These are phyloP conservation scores for Isatis tinctoria DNA, from an alignment of 345 rosid genomes.

Conservation along the genomic window DNA sequence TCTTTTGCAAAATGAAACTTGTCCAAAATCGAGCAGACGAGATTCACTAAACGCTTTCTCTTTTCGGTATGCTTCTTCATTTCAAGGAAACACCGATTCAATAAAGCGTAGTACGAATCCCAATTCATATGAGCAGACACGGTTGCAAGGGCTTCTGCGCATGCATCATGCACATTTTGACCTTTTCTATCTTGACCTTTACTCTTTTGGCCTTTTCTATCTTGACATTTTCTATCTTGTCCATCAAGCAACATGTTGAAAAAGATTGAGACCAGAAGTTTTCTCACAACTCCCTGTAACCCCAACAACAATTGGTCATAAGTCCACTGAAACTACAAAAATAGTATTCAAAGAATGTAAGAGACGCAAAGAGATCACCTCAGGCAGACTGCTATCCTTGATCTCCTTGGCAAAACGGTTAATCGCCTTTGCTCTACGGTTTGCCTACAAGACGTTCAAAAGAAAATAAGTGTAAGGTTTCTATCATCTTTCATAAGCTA, in stretches of 20 bases:
- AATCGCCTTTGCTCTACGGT: slow-evolving; percentile 66
- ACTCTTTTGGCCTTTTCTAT: slow-evolving; percentile 5
- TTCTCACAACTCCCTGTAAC: slow-evolving; percentile 57
- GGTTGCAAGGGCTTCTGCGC: slow-evolving; percentile 66
- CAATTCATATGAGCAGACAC: slow-evolving; percentile 61
- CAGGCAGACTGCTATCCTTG: slow-evolving; percentile 39
- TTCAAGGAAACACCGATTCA: slow-evolving; percentile 61
- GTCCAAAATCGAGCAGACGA: slow-evolving; percentile 60
- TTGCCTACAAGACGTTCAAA: slow-evolving; percentile 45
- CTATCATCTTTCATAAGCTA: background rate
- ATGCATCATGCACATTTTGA: slow-evolving; percentile 48
- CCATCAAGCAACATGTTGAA: slow-evolving; percentile 67
- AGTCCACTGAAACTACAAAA: background rate
- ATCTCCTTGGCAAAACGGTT: slow-evolving; percentile 47
- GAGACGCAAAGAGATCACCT: slow-evolving; percentile 37
- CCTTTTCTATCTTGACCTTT: background rate
- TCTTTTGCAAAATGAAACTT: slow-evolving; percentile 53
- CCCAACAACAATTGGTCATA: background rate
- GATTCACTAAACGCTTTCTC: slow-evolving; percentile 47
- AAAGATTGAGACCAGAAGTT: slow-evolving; percentile 66
- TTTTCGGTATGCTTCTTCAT: slow-evolving; percentile 47
- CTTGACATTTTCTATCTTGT: slow-evolving; percentile 37
- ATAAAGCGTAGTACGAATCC: slow-evolving; percentile 55
- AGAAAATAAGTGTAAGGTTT: background rate
- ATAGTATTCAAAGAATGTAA: background rate